Evolutionary conservation across 2,329 filamentous ascomycete species (phyloP).

Genomic region (Aureobasidium uvarum): DNA sequence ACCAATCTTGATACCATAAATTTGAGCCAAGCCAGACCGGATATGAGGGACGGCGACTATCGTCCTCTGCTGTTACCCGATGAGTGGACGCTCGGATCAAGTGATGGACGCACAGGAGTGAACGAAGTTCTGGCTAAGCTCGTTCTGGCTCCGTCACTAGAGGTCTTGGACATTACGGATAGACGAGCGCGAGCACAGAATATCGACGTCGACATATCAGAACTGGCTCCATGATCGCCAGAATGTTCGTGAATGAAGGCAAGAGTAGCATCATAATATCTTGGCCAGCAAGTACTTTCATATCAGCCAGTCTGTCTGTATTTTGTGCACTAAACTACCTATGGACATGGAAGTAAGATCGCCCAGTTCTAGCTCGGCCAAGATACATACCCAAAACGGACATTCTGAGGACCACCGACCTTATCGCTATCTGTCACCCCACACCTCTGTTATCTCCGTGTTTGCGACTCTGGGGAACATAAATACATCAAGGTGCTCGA

Average conservation of each 20-base stretch:
- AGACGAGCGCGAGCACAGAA: background rate
- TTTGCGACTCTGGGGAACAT: background rate
- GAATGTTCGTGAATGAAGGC: background rate
- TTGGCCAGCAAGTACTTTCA: background rate
- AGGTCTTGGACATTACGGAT: background rate
- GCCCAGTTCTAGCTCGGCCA: background rate
- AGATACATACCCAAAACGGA: conserved; percentile 14
- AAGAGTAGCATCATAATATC: background rate
- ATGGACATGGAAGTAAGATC: background rate
- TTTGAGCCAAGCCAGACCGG: conserved; percentile 1
- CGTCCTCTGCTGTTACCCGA: background rate
- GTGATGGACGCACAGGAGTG: background rate
- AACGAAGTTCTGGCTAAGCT: background rate
- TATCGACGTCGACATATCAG: background rate
- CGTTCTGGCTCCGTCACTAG: background rate
- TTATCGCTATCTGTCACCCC: conserved; percentile 22
- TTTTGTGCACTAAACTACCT: background rate
- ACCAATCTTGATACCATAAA: background rate
- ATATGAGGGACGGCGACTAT: background rate
- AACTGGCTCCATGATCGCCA: background rate
- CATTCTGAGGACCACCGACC: conserved; percentile 3
- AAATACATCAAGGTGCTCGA: conserved; percentile 17
- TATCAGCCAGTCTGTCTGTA: too few species aligned
- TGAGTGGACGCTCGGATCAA: background rate
- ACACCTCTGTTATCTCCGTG: conserved; percentile 4